Base-by-base conservation (phyloP, 2,329 filamentous ascomycete species). In the Claviceps humidiphila region DNA sequence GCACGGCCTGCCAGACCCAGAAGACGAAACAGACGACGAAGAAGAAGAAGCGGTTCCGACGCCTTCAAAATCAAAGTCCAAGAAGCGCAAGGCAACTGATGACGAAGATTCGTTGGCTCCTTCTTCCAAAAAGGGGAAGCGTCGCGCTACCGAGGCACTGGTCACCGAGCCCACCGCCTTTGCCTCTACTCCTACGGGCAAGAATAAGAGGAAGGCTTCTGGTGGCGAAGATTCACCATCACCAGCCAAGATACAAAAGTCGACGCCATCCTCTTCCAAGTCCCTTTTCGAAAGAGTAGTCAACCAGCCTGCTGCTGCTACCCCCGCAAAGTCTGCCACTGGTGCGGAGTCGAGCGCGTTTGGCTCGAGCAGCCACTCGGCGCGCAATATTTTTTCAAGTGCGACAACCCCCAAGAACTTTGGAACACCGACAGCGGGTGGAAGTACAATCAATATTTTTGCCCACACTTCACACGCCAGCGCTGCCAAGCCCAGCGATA, bases 61-160 rank as follows among this genome's bases (percentile, higher is more conserved):
- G 14, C 62, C 67, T 4, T 61, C 57, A 22, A 55, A 51, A 47
- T 39, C 65, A 2, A 63, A 66, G 11, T 62, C 66, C 8, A 72
- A 73, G 56, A 82, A 82, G 69, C 75, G 78, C 55, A 81, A 81
- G 66, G 77, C 78, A 13, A 71, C 74, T 34, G 76, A 79, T 17
- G 73, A 78, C 9, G 54, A 73, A 9, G 54, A 73, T 41, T 63
- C 68, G 9, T 68, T 66, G 52, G 66, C 72, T 43, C 65, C 61
- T 24, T 65, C 61, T 22, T 55, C 66, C n/a, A 56, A 66, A 50
- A 65, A 67, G 41, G 74, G 68, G 58, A 81, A 81, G 66, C 74
- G 77, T 52, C 76, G 75, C 53, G 68, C 68, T 4, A 71, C 20
- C 63, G 60, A 22, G 68, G 71, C 47, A 70, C 73, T 37, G 60